phyloP scores from a whole-genome alignment of 1,284 basidiomycete genomes.

The Papiliotrema nemorosa region DNA sequence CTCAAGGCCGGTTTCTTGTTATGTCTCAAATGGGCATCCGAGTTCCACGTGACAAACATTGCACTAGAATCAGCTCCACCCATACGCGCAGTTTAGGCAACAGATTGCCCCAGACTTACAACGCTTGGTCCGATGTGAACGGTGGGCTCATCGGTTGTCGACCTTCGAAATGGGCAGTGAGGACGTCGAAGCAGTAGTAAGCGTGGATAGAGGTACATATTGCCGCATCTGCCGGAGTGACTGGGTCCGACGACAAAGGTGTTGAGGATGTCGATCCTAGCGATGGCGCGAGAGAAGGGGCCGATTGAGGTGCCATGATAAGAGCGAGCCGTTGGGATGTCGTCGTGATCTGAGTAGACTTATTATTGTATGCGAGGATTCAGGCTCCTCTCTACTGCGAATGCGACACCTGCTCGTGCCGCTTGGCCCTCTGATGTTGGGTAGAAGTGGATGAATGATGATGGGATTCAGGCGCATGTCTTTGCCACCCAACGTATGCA shows the following conservation, averaged over 20 bases:
- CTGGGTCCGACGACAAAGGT: not conserved
- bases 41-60: conserved; percentile 97
- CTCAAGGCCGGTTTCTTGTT: conserved; percentile 60
- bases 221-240: not conserved
- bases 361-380: no score
- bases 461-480: no score
- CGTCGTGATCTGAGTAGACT: no score
- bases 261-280: not conserved
- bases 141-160: conserved; percentile 15
- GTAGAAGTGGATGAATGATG: no score
- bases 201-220: conserved; percentile 48
- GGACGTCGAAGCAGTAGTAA: conserved; percentile 54
- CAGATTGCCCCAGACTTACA: no score
- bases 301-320: no score
- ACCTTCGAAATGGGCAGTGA: conserved; percentile 44
- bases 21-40: conserved; percentile 17
- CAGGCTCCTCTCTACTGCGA: no score
- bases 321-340: no score
- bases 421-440: no score
- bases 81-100: no score
- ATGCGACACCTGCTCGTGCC: no score
- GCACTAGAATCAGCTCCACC: conserved; percentile 57
- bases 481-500: no score
- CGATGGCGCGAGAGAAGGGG: not conserved
- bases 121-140: conserved; percentile 28